Base-by-base conservation (phyloP, 345 rosid species). In the Nasturtium officinale region DNA sequence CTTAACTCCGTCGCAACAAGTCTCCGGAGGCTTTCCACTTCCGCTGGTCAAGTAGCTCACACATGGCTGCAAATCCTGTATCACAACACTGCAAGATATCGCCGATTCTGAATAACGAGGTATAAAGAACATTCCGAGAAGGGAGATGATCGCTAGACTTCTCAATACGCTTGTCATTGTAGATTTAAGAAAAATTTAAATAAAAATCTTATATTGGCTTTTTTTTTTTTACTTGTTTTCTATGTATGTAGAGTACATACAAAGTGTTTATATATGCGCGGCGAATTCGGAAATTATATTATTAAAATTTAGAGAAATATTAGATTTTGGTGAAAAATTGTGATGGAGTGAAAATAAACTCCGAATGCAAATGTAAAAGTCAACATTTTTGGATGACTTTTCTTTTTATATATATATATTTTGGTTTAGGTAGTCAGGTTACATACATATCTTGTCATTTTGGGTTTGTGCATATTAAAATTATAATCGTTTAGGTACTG, bases 1-100 rank as follows among this genome's bases (percentile, higher is more conserved):
- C 2, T 60, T 23, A 26, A 80, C 90, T 42, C 97, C 97, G 0
- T 78, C 38, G 42, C 97, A 90, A 48, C 92, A 90, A 9, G 79
- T 68, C 0, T 83, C 4, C 0, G 97, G 95, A 2, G 97, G 97
- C 10, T 57, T 61, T 38, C 95, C 92, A 1, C 70, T 75, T 40
- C 97, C 97, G 0, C 78, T 87, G 37, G 54, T 63, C 8, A 90
- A 82, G 78, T 90, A 90, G 54, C 46, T 80, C 66, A 85, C 79
- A 37, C 95, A 88, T 11, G 97, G 97, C 55, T 82, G 84, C 82
- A 90, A 79, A 82, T 87, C 85, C 50, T 82, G 80, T 23, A 79
- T 5, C 46, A 90, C 97, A 25, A 57, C 83, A 48, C 86, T 84
- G 68, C 97, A 88, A 5, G 88, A 73, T 69, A 90, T 81, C 0